A percentile compares a stretch with the other conserved stretches of the same genome.
Conservation (phyloP, 2,329 filamentous ascomycete species). For the Botrytis elliptica region DNA sequence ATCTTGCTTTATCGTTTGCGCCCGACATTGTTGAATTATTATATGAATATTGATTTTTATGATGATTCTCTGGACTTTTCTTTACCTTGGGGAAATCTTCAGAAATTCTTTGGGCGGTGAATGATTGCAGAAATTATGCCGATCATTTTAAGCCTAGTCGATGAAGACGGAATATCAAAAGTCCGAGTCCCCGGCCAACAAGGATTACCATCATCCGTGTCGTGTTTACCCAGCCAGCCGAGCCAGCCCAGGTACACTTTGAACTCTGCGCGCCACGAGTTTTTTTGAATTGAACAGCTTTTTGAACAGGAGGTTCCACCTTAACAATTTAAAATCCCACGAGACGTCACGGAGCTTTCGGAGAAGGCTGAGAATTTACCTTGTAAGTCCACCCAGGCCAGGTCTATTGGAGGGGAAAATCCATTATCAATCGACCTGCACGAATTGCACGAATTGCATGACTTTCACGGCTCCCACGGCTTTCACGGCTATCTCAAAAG, state of each 20-base stretch:
- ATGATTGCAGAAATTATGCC: not conserved
- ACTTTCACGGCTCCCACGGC: not conserved
- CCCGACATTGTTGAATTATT: constrained; percentile 61
- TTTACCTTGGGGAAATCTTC: not conserved
- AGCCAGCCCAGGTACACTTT: not conserved
- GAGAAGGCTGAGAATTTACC: constrained; percentile 11
- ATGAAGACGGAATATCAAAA: not conserved
- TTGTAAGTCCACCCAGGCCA: not conserved
- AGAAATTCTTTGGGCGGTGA: constrained; percentile 22
- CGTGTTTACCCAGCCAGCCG: not conserved
- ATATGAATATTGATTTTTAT: constrained; percentile 7
- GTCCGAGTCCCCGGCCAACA: not conserved
- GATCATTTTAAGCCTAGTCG: not conserved
- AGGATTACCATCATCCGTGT: not conserved
- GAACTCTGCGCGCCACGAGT: constrained; percentile 13
- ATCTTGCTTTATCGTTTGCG: constrained; percentile 90
- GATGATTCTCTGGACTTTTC: not conserved
- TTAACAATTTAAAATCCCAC: not conserved
- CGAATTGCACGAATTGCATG: not conserved
- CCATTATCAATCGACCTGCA: not conserved
- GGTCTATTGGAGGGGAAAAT: not conserved
- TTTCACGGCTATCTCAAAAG: not conserved
- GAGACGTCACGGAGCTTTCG: not conserved
- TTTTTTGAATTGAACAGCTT: not conserved
- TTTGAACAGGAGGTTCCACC: not conserved